Conservation (phyloP, 768 basidiomycete species). For the Mycena vulgaris region DNA sequence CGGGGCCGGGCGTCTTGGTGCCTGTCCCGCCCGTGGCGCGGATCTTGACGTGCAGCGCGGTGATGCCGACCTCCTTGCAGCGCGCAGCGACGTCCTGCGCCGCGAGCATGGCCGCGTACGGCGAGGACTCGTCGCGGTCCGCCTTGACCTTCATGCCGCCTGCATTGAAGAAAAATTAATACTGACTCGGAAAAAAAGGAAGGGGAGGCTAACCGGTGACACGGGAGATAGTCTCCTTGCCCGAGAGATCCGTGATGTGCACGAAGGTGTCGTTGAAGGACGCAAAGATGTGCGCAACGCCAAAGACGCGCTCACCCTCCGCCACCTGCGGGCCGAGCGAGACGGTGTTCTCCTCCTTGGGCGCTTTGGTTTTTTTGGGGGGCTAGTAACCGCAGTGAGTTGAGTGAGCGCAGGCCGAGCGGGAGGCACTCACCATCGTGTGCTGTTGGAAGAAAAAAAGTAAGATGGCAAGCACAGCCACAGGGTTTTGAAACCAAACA, state of each 20-base stretch:
- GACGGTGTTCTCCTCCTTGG: slow-evolving; percentile 87
- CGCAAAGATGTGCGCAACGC: slow-evolving; percentile 98
- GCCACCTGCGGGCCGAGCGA: slow-evolving; percentile 96
- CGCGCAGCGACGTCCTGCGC: slow-evolving; percentile 92
- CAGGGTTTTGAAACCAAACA: too few relatives aligned
- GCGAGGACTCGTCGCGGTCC: slow-evolving; percentile 99
- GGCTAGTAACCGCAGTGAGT: too few relatives aligned
- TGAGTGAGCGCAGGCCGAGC: too few relatives aligned
- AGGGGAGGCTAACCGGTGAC: too few relatives aligned
- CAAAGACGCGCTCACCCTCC: slow-evolving; percentile 97
- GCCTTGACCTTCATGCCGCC: slow-evolving; percentile 99
- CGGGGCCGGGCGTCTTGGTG: slow-evolving; percentile 99
- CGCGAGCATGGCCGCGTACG: slow-evolving; percentile 97
- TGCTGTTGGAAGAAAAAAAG: too few relatives aligned
- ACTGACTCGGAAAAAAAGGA: too few relatives aligned
- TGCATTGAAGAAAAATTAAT: too few relatives aligned
- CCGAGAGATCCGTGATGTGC: slow-evolving; percentile 98
- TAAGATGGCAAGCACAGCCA: too few relatives aligned
- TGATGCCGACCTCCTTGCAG: slow-evolving; percentile 99
- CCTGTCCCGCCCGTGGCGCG: slow-evolving; percentile 98
- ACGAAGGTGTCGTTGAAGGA: slow-evolving; percentile 99
- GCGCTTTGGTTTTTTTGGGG: slow-evolving; percentile 86
- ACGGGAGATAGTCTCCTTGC: slow-evolving; percentile 99
- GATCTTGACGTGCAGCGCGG: slow-evolving; percentile 98
- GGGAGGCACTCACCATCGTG: too few relatives aligned